A percentile compares a stretch with the other conserved stretches of the same genome.
Conservation (phyloP, 2,329 filamentous ascomycete species). For the Ophiostoma montium region DNA sequence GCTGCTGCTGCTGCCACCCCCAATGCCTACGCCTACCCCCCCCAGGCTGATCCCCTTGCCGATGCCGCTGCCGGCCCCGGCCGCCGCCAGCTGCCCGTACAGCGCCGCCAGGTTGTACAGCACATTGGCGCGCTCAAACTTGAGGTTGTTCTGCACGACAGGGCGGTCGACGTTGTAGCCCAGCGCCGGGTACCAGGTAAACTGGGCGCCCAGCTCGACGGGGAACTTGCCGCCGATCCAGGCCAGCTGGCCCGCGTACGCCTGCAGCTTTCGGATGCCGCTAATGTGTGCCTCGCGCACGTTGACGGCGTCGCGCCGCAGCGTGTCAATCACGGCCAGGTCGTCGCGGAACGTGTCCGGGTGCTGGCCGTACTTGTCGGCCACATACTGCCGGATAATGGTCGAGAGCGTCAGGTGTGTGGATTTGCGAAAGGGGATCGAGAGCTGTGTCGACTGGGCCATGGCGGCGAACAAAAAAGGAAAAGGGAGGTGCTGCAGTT, state of each 20-base stretch:
- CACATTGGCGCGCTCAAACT: slow-evolving; percentile 81
- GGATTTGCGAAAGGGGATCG: slow-evolving; percentile 62
- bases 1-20: background rate
- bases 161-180: slow-evolving; percentile 77
- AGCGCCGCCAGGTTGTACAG: slow-evolving; percentile 87
- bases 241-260: slow-evolving; percentile 81
- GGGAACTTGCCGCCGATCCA: slow-evolving; percentile 95
- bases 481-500: no score
- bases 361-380: slow-evolving; percentile 95
- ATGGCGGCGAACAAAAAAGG: no score
- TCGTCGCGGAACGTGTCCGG: slow-evolving; percentile 92
- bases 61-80: background rate
- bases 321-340: slow-evolving; percentile 65
- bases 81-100: slow-evolving; percentile 78
- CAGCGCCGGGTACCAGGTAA: slow-evolving; percentile 88
- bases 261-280: slow-evolving; percentile 75
- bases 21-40: background rate
- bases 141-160: slow-evolving; percentile 49
- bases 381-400: slow-evolving; percentile 90
- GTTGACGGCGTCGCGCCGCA: slow-evolving; percentile 77
- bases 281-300: slow-evolving; percentile 77
- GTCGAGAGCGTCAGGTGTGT: slow-evolving; percentile 63
- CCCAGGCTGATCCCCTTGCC: background rate
- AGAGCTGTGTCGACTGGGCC: slow-evolving; percentile 11
- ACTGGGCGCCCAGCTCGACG: slow-evolving; percentile 87